Evolutionary conservation across 306 rosid genomes (phyloP).

Genomic region (Cicer cuneatum): DNA sequence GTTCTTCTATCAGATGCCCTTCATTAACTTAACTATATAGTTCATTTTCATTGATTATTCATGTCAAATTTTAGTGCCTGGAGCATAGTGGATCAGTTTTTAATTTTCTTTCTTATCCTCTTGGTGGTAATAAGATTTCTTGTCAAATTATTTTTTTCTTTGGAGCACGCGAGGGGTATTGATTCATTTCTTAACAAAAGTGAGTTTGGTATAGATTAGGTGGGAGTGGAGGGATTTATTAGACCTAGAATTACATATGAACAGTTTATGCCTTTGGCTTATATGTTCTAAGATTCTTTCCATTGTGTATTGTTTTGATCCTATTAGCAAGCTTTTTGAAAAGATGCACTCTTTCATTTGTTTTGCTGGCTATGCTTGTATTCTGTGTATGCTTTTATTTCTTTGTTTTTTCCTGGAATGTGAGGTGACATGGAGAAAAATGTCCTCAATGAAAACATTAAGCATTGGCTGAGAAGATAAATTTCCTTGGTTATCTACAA

Average conservation of each 20-base stretch:
- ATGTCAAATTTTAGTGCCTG: background rate
- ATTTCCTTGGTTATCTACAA: background rate
- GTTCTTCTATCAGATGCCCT: background rate
- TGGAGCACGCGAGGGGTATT: background rate
- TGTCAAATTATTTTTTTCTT: background rate
- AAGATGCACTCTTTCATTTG: background rate
- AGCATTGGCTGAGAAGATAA: constrained; percentile 16
- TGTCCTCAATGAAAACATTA: background rate
- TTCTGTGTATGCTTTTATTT: background rate
- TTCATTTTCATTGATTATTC: background rate
- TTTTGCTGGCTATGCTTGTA: background rate
- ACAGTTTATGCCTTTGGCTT: background rate
- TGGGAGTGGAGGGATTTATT: background rate
- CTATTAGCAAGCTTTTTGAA: background rate
- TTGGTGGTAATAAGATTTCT: background rate
- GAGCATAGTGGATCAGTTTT: background rate
- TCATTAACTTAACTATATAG: background rate
- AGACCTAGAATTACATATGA: background rate
- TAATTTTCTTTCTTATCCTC: background rate
- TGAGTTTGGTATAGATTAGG: background rate
- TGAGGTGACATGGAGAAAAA: background rate
- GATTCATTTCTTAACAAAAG: background rate
- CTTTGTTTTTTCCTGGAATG: constrained; percentile 2
- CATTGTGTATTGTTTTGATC: constrained; percentile 11
- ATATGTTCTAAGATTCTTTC: constrained; percentile 5